Evolutionary conservation across 495 filamentous ascomycete species (phyloP), one percentile per base, ranked within the genome.

Genomic region (Penicillium antarcticum): DNA sequence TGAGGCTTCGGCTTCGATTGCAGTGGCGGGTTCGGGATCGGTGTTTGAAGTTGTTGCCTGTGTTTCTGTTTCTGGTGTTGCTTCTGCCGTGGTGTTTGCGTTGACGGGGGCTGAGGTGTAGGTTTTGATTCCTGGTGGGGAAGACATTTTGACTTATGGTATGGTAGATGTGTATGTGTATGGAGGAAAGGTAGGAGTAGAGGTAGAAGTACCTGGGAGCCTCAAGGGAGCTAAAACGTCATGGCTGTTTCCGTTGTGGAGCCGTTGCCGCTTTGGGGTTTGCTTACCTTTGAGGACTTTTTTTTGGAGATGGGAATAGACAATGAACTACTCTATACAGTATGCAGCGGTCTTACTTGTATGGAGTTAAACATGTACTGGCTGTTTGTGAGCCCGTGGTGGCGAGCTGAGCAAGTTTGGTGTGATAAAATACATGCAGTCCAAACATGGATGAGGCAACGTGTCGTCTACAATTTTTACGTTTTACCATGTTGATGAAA

Each of bases 71-170:
- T 60, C 21, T 23, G n/a, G n/a, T 23, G 21, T 23, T 23, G 21
- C n/a, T 23, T 23, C 62, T 35, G 63, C 47, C 9, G 53, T 38
- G 35, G 55, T 45, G 47, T 64, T 73, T 9, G 76, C 59, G 42
- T 72, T 79, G 57, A 87, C 80, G 42, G 84, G 82, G 40, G 78
- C 77, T 34, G 83, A 70, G 17, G 73, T 78, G 72, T 84, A 80
- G 23, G 85, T 72, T 36, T 67, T 77, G 54, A 87, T 80, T 4
- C 80, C 80, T 9, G 80, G 68, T 76, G 85, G 84, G 31, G 21
- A 72, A 48, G 60, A 51, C 53, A 63, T 66, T 32, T 43, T 66
- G 38, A 16, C 5, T 24, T 31, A 37, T 17, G 17, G 13, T 38
- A 11, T 35, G 8, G n/a, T 23, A 23, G n/a, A 23, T 23, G 21